Percentiles rank a stretch among this genome's conserved stretches.
Conservation (phyloP, 2,329 filamentous ascomycete genomes). For the Talaromyces sp. region DNA sequence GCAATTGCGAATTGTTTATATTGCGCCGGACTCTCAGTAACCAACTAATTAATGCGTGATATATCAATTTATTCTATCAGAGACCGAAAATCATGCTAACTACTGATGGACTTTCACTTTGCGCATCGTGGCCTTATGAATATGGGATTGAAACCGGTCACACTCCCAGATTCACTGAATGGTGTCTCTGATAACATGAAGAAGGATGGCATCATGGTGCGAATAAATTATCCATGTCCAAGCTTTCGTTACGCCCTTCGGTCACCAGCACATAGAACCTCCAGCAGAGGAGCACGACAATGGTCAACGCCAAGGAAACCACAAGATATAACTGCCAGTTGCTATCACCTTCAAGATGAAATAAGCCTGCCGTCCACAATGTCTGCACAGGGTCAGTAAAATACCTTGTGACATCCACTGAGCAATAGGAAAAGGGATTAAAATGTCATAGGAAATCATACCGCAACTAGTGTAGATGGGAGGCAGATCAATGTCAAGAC, state of each 20-base stretch:
- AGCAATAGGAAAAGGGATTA: neutral
- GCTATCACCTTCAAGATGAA: neutral
- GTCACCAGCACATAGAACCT: neutral
- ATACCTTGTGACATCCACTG: neutral
- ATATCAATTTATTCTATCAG: too few species aligned
- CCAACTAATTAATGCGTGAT: too few species aligned
- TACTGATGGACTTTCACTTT: too few species aligned
- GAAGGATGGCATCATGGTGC: neutral
- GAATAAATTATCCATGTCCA: neutral
- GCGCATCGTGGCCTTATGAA: too few species aligned
- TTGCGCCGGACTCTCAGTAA: too few species aligned
- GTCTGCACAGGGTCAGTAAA: neutral
- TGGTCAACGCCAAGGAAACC: neutral
- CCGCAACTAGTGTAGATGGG: constrained; percentile 3
- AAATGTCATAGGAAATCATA: neutral
- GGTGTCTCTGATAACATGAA: too few species aligned
- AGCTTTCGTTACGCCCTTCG: neutral
- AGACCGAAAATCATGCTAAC: too few species aligned
- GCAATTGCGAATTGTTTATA: too few species aligned
- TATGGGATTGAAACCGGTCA: too few species aligned
- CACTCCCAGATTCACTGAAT: too few species aligned
- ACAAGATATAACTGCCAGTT: neutral
- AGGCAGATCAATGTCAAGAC: neutral
- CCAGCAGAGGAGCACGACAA: neutral
- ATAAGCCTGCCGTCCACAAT: neutral